phyloP scores from a whole-genome alignment of 169 alveolate genomes.

The Eimeria falciformis region DNA sequence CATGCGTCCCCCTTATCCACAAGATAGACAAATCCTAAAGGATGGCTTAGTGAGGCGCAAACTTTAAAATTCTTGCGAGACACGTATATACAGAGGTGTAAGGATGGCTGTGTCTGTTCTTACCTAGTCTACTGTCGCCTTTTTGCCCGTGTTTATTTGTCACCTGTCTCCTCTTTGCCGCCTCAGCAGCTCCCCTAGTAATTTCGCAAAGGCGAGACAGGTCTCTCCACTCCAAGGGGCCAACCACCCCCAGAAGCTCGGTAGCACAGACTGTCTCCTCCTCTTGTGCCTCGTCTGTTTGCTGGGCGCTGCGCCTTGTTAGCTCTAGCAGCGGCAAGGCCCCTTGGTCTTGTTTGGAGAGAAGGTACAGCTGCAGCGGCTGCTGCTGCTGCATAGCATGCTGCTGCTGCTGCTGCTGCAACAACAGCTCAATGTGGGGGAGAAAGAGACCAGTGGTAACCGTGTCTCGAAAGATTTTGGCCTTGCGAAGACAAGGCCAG shows the following conservation, averaged over 20 bases:
- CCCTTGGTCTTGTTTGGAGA: neutral
- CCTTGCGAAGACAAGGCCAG: slow-evolving; percentile 13
- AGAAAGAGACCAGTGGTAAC: neutral
- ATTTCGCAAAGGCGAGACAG: neutral
- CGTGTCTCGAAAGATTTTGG: neutral
- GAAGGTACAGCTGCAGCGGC: neutral
- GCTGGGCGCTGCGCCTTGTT: neutral
- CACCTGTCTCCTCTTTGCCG: neutral
- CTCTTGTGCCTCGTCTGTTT: neutral
- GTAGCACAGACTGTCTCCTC: neutral
- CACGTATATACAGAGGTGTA: too few species aligned
- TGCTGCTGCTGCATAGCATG: neutral
- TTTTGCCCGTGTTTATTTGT: neutral
- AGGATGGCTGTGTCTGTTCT: too few species aligned
- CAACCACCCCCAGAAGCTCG: neutral
- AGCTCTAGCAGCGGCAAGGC: slow-evolving; percentile 4
- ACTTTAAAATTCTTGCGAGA: too few species aligned
- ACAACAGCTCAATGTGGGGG: slow-evolving; percentile 15
- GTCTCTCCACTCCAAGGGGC: neutral
- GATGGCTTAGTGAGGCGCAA: too few species aligned
- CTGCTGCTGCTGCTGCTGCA: slow-evolving; percentile 17
- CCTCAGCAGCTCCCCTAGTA: neutral
- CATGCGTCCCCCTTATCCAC: too few species aligned
- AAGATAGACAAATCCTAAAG: too few species aligned
- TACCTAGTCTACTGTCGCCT: neutral